Evolutionary conservation across 2,329 filamentous ascomycete species (phyloP), one percentile per base, ranked within the genome.

Genomic region (Alternaria sp.): DNA sequence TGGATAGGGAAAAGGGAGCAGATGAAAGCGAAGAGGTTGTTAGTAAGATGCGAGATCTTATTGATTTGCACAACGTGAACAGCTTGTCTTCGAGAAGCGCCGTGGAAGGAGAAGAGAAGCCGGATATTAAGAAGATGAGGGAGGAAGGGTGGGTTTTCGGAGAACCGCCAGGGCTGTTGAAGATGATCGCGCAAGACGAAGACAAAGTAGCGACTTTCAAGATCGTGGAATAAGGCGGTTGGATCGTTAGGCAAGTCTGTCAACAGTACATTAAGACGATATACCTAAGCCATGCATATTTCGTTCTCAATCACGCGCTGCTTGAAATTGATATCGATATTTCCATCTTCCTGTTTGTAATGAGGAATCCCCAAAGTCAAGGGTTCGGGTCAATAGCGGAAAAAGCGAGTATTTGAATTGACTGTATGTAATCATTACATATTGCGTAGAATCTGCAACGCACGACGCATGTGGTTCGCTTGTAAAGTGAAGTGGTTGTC

Each of bases 1-100:
- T 63, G 23, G 56, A 59, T 46, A 59, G 61, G 51, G 51, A 49
- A 47, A 46, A 36, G 43, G 54, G 54, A 47, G 44, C 44, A 57
- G 54, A 57, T 47, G 54, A 62, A 54, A 54, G 51, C 51, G 51
- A 44, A 54, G 51, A 54, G 51, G 51, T 43, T 44, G 32, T 54
- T 54, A 54, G 51, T 54, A 54, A 54, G 32, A 54, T 54, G 51
- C 51, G 17, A 23, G 51, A 54, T 54, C 30, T 54, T 44, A 44
- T 54, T 54, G 51, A 54, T 54, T 28, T 54, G 51, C 51, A 54
- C 23, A 54, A 54, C 51, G 51, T 54, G 51, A 54, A 54, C 30
- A 54, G 23, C 19, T 54, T 54, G 30, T 54, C 51, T 54, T 54
- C 51, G 51, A 54, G 51, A 54, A 54, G 51, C 51, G 51, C 51